These are phyloP conservation scores for Taiozyma sp. DNA, from an alignment of 1,139 yeast genomes.

Conservation along the genomic window DNA sequence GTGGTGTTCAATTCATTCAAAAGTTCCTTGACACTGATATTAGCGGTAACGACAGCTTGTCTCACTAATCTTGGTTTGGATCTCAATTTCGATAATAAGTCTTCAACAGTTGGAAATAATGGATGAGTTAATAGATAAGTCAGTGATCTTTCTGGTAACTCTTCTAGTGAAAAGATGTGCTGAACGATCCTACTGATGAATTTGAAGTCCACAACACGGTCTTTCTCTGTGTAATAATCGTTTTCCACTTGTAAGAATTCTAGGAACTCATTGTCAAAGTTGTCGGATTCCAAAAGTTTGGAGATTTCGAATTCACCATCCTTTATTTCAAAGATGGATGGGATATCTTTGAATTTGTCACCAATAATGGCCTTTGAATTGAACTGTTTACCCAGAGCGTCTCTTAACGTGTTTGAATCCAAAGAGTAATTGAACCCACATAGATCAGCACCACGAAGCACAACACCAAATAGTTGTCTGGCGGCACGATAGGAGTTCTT, in stretches of 20 bases:
- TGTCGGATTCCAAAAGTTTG: slow-evolving; percentile 19
- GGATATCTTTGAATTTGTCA: slow-evolving; percentile 21
- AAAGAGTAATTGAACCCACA: slow-evolving; percentile 45
- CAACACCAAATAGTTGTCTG: slow-evolving; percentile 14
- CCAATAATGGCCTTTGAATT: slow-evolving; percentile 15
- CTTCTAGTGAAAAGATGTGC: slow-evolving; percentile 29
- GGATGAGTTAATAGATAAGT: slow-evolving; percentile 85
- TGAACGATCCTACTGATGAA: slow-evolving; percentile 49
- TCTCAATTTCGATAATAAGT: slow-evolving; percentile 47
- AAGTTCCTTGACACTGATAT: slow-evolving; percentile 59
- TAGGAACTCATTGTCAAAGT: slow-evolving; percentile 27
- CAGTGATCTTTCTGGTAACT: slow-evolving; percentile 43
- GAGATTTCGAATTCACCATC: slow-evolving; percentile 25
- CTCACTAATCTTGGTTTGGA: slow-evolving; percentile 60
- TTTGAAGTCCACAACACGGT: slow-evolving; percentile 59
- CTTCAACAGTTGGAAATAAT: slow-evolving; percentile 63
- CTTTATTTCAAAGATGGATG: slow-evolving; percentile 20
- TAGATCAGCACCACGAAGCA: slow-evolving; percentile 18
- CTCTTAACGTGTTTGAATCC: slow-evolving; percentile 68
- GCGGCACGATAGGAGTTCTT: slow-evolving; percentile 1
- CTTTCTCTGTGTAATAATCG: slow-evolving; percentile 59
- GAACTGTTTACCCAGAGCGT: slow-evolving; percentile 67
- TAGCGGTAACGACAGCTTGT: slow-evolving; percentile 77
- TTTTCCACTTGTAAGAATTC: slow-evolving; percentile 27
- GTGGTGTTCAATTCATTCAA: slow-evolving; percentile 51